phyloP scores from a whole-genome alignment of 208 protist genomes.

The Crithidia acanthocephali region DNA sequence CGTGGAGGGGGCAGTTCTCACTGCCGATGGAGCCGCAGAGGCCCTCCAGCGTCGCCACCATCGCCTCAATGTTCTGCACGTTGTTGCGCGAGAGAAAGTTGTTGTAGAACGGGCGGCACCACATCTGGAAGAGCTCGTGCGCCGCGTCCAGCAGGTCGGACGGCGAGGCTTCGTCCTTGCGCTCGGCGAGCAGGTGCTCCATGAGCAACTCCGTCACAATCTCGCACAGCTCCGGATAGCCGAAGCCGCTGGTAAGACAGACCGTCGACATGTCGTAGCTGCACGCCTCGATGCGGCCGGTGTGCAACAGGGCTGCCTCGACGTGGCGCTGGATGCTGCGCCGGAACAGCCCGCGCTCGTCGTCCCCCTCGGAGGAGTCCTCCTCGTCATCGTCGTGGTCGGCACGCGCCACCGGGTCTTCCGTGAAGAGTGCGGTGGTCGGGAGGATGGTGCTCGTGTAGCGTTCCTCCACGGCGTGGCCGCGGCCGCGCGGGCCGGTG shows the following conservation, averaged over 20 bases:
- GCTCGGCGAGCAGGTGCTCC: constrained; percentile 45
- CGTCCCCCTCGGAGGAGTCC: constrained; percentile 45
- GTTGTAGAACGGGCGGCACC: constrained; percentile 76
- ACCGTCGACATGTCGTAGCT: constrained; percentile 67
- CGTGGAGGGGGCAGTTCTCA: constrained; percentile 49
- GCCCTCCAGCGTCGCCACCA: constrained; percentile 74
- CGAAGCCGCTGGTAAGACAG: constrained; percentile 50
- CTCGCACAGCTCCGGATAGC: constrained; percentile 68
- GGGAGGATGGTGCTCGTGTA: constrained; percentile 44
- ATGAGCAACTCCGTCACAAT: constrained; percentile 80
- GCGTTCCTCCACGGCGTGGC: constrained; percentile 33
- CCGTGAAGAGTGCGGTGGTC: constrained; percentile 65
- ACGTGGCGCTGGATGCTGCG: constrained; percentile 46
- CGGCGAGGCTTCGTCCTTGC: constrained; percentile 28
- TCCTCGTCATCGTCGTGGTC: constrained; percentile 37
- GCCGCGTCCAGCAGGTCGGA: constrained; percentile 32
- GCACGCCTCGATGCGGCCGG: constrained; percentile 51
- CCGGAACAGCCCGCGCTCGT: constrained; percentile 44
- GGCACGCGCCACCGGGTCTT: constrained; percentile 47
- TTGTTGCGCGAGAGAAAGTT: constrained; percentile 47
- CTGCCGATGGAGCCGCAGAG: constrained; percentile 61
- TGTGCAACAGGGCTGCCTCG: constrained; percentile 48
- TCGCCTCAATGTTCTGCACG: constrained; percentile 59
- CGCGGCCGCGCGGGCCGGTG: constrained; percentile 44
- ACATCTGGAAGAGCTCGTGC: constrained; percentile 57